phyloP scores from a whole-genome alignment of 1,284 basidiomycete species.

The Blastosporella zonata region DNA sequence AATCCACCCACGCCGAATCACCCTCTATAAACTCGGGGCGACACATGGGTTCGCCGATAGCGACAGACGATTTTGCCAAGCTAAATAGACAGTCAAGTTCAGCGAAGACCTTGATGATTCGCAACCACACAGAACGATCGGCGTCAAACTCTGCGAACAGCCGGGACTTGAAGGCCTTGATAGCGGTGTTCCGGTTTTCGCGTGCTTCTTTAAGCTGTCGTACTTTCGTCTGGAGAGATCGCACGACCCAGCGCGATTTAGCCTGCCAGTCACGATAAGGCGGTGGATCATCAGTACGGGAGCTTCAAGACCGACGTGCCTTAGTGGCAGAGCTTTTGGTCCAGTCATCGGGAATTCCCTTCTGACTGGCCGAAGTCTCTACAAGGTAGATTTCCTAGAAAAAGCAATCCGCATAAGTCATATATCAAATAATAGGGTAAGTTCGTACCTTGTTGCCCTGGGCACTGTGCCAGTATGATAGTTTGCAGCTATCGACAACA shows the following conservation, averaged over 20 bases:
- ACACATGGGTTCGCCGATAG: slow-evolving; percentile 91
- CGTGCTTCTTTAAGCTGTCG: slow-evolving; percentile 87
- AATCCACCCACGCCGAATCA: slow-evolving; percentile 63
- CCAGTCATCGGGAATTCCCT: slow-evolving; percentile 81
- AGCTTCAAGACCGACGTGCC: slow-evolving; percentile 34
- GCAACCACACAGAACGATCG: slow-evolving; percentile 78
- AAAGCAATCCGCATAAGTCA: background rate
- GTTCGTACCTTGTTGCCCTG: slow-evolving; percentile 69
- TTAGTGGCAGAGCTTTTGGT: slow-evolving; percentile 81
- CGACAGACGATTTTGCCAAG: slow-evolving; percentile 84
- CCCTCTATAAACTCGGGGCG: slow-evolving; percentile 86
- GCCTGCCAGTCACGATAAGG: slow-evolving; percentile 40
- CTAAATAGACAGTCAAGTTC: slow-evolving; percentile 95
- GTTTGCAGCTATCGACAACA: slow-evolving; percentile 38
- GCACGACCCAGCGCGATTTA: slow-evolving; percentile 74
- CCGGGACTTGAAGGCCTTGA: slow-evolving; percentile 81
- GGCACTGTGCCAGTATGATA: slow-evolving; percentile 83
- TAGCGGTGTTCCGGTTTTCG: slow-evolving; percentile 76
- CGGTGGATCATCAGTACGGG: background rate
- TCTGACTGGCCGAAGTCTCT: slow-evolving; percentile 58
- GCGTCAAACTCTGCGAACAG: slow-evolving; percentile 84
- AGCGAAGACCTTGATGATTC: slow-evolving; percentile 74
- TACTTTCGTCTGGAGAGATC: slow-evolving; percentile 67
- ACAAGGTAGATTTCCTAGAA: slow-evolving; percentile 84
- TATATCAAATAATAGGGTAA: slow-evolving; percentile 1